These are phyloP conservation scores for Debaryomyces subglobosus DNA, from an alignment of 1,139 yeast genomes.

Conservation along the genomic window DNA sequence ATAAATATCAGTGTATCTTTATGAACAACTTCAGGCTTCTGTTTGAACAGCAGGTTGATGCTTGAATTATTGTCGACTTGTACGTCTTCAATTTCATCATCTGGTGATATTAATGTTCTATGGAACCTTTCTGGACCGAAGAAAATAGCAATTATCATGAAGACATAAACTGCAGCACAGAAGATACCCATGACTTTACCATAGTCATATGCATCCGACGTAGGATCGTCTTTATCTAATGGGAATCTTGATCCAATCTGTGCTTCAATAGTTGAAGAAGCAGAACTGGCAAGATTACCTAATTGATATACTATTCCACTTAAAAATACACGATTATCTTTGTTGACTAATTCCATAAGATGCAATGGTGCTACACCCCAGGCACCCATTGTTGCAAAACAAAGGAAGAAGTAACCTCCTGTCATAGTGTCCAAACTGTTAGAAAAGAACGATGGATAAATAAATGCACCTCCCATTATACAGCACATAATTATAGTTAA, in stretches of 20 bases:
- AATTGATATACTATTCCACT: slow-evolving; percentile 44
- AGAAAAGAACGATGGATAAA: slow-evolving; percentile 30
- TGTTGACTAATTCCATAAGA: slow-evolving; percentile 39
- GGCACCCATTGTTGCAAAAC: slow-evolving; percentile 37
- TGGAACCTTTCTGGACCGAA: slow-evolving; percentile 40
- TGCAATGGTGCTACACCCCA: slow-evolving; percentile 45
- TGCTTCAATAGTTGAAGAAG: slow-evolving; percentile 42
- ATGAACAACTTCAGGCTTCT: not conserved
- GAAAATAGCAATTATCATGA: slow-evolving; percentile 28
- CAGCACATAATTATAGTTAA: slow-evolving; percentile 39
- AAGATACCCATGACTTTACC: slow-evolving; percentile 44
- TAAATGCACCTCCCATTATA: slow-evolving; percentile 35
- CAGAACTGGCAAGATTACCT: slow-evolving; percentile 42
- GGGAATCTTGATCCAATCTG: slow-evolving; percentile 36
- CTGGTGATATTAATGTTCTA: slow-evolving; percentile 18
- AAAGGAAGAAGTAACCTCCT: slow-evolving; percentile 31
- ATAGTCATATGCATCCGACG: slow-evolving; percentile 29
- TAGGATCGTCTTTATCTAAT: slow-evolving; percentile 21
- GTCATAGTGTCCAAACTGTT: slow-evolving; percentile 28
- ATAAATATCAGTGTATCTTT: not conserved
- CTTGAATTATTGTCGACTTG: not conserved
- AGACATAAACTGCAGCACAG: slow-evolving; percentile 39
- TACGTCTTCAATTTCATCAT: slow-evolving; percentile 5
- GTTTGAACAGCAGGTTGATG: not conserved
- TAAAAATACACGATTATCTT: slow-evolving; percentile 38